These are phyloP conservation scores for Austroboletus rostrupii DNA, from an alignment of 1,284 basidiomycete genomes.

Conservation along the genomic window DNA sequence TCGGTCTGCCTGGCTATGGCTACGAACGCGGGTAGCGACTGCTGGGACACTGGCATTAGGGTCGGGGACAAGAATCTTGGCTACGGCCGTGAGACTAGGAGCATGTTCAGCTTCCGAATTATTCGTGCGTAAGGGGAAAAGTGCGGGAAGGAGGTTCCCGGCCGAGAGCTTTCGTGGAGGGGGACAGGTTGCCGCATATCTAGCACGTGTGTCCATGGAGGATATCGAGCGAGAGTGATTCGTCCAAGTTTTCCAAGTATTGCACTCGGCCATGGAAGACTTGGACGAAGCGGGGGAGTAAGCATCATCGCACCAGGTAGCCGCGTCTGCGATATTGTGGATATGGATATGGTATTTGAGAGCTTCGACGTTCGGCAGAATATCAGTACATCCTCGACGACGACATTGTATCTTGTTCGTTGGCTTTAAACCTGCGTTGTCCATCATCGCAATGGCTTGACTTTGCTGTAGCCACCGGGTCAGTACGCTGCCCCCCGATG, in stretches of 20 bases:
- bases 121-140: slow-evolving; percentile 13
- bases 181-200: neutral
- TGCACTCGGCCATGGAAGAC: slow-evolving; percentile 1
- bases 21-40: neutral
- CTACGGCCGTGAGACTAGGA: slow-evolving; percentile 12
- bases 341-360: slow-evolving; percentile 58
- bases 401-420: slow-evolving; percentile 40
- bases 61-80: slow-evolving; percentile 10
- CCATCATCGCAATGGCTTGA: slow-evolving; percentile 41
- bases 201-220: slow-evolving; percentile 1
- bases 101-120: neutral
- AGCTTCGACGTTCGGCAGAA: slow-evolving; percentile 42
- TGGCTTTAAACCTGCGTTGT: slow-evolving; percentile 23
- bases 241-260: neutral
- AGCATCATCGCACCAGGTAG: neutral
- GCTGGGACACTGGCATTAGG: slow-evolving; percentile 1
- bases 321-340: slow-evolving; percentile 46
- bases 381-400: slow-evolving; percentile 49
- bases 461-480: slow-evolving; percentile 30
- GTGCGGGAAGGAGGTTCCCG: slow-evolving; percentile 9
- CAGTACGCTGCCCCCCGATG: neutral
- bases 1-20: neutral
- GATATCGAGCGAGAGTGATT: slow-evolving; percentile 21
- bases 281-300: neutral
- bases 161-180: slow-evolving; percentile 18